Conservation (phyloP, 208 protist species). For the Trypanosoma boissoni region DNA sequence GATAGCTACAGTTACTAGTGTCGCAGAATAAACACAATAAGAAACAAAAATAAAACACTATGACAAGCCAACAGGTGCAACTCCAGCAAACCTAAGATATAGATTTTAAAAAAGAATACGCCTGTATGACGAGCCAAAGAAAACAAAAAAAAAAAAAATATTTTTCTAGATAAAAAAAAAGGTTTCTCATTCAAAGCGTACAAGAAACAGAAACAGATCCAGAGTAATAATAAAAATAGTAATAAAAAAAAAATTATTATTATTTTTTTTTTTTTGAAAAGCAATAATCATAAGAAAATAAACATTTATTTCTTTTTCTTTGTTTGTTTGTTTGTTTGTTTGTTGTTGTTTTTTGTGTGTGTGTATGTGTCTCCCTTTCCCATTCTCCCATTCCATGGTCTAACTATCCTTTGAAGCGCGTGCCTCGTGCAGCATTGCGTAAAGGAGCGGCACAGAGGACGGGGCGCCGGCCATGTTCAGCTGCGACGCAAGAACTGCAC, state of each 20-base stretch:
- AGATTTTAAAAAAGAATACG: conserved; percentile 2
- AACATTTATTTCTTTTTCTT: background rate
- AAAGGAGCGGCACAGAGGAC: conserved; percentile 63
- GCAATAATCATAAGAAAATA: too few relatives aligned
- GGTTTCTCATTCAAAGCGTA: background rate
- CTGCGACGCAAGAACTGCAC: conserved; percentile 66
- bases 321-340: background rate
- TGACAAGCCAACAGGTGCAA: too few relatives aligned
- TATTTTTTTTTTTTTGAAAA: too few relatives aligned
- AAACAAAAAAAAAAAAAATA: conserved; percentile 9
- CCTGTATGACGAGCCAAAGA: background rate
- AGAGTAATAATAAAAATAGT: background rate
- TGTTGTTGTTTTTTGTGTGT: background rate
- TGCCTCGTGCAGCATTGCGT: conserved; percentile 79
- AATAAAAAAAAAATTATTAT: background rate
- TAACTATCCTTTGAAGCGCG: conserved; percentile 41
- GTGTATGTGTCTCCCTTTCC: background rate
- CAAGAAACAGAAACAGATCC: conserved; percentile 10
- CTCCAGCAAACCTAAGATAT: too few relatives aligned
- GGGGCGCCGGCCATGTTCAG: conserved; percentile 75
- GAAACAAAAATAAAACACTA: too few relatives aligned
- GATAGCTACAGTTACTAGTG: conserved; percentile 30
- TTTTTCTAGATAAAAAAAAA: background rate
- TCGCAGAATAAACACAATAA: too few relatives aligned
- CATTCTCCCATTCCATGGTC: background rate